phyloP scores from a whole-genome alignment of 225 moss, liverwort and hornwort genomes.

The Marchantia polymorpha region DNA sequence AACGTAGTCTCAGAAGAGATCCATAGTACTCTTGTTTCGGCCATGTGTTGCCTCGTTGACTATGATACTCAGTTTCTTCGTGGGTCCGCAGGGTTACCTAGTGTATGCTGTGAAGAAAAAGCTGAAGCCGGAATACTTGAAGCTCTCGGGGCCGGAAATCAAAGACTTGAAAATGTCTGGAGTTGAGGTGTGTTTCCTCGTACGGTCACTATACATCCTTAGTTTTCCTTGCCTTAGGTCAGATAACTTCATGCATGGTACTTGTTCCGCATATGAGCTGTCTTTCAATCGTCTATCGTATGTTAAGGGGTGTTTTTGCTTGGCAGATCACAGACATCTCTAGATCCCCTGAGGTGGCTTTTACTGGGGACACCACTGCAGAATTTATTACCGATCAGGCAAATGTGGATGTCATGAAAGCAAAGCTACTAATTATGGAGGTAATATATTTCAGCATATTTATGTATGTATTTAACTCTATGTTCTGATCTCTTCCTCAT shows the following conservation, averaged over 20 bases:
- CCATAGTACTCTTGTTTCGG: too few species aligned
- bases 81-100: conserved; percentile 67
- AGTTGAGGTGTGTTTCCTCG: conserved; percentile 53
- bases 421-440: conserved; percentile 93
- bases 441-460: conserved; percentile 25
- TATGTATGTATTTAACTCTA: too few species aligned
- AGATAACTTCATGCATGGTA: too few species aligned
- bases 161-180: conserved; percentile 58
- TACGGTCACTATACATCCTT: too few species aligned
- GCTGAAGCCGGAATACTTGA: conserved; percentile 66
- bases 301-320: background rate
- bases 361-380: conserved; percentile 91
- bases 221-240: too few species aligned
- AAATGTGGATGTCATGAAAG: conserved; percentile 70
- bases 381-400: conserved; percentile 74
- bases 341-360: conserved; percentile 75
- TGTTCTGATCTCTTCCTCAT: too few species aligned
- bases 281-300: background rate
- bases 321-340: conserved; percentile 60
- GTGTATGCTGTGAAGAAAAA: conserved; percentile 89
- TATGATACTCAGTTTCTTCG: background rate
- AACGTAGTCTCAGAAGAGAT: too few species aligned
- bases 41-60: background rate
- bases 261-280: too few species aligned
- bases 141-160: conserved; percentile 60